phyloP scores from a whole-genome alignment of 805 yeast genomes.

The Hagleromyces aurorensis region DNA sequence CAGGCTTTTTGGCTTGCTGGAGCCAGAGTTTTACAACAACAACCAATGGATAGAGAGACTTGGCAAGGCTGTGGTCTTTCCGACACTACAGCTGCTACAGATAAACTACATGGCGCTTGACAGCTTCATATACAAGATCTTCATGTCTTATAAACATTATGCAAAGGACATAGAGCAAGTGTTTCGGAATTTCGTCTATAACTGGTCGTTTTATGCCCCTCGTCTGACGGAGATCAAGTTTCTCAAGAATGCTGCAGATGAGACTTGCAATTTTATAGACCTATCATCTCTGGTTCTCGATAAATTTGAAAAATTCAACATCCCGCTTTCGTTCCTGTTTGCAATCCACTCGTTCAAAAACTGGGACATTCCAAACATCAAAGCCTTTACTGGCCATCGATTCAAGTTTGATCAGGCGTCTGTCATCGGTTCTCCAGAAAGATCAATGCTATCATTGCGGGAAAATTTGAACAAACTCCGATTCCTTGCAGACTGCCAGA shows the following conservation, averaged over 20 bases:
- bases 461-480: conserved; percentile 14
- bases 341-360: conserved; percentile 21
- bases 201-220: conserved; percentile 10
- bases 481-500: conserved; percentile 14
- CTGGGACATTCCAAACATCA: conserved; percentile 18
- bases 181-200: conserved; percentile 8
- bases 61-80: too few relatives aligned
- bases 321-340: conserved; percentile 13
- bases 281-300: conserved; percentile 13
- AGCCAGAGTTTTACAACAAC: conserved; percentile 5
- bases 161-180: conserved; percentile 4
- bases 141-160: conserved; percentile 4
- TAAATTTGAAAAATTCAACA: conserved; percentile 8
- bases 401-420: conserved; percentile 19
- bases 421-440: conserved; percentile 10
- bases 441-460: conserved; percentile 7
- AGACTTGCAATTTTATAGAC: conserved; percentile 19
- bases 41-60: conserved; percentile 11
- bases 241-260: conserved; percentile 6
- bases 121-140: conserved; percentile 13
- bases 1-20: conserved; percentile 13
- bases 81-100: conserved; percentile 7
- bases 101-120: conserved; percentile 19
- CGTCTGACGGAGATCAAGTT: conserved; percentile 10
- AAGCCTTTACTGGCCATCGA: conserved; percentile 20